phyloP scores from a whole-genome alignment of 495 filamentous ascomycete genomes.

The Rostrohypoxylon terebratum region DNA sequence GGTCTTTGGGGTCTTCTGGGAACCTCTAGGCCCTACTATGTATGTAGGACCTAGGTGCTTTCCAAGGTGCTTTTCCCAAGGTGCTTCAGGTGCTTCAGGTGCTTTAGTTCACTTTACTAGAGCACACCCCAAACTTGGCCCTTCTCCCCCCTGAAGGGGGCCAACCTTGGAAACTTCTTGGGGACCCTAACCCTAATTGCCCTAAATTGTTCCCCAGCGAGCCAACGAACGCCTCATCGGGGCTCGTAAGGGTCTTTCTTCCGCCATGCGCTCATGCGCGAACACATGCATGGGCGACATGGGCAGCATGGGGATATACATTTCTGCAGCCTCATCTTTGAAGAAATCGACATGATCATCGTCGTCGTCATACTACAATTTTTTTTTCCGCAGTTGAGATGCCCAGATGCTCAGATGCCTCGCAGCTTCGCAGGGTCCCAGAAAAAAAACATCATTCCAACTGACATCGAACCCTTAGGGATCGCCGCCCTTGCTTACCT shows the following conservation, averaged over 20 bases:
- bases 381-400: constrained; percentile 27
- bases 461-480: constrained; percentile 20
- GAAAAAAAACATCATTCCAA: constrained; percentile 13
- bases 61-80: no score
- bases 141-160: not conserved
- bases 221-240: constrained; percentile 21
- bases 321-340: constrained; percentile 47
- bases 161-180: constrained; percentile 7
- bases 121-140: no score
- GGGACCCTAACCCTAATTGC: not conserved
- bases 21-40: no score
- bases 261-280: constrained; percentile 42
- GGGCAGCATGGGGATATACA: constrained; percentile 4
- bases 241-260: constrained; percentile 29
- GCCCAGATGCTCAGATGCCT: constrained; percentile 30
- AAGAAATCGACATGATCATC: constrained; percentile 35
- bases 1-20: not conserved
- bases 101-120: not conserved
- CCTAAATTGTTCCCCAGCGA: not conserved
- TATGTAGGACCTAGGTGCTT: no score
- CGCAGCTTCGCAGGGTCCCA: constrained; percentile 21
- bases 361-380: constrained; percentile 40
- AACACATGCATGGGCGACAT: constrained; percentile 35
- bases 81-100: not conserved
- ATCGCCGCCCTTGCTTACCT: constrained; percentile 35